Evolutionary conservation across 2,329 filamentous ascomycete genomes (phyloP).

Genomic region (Cercospora sp.): DNA sequence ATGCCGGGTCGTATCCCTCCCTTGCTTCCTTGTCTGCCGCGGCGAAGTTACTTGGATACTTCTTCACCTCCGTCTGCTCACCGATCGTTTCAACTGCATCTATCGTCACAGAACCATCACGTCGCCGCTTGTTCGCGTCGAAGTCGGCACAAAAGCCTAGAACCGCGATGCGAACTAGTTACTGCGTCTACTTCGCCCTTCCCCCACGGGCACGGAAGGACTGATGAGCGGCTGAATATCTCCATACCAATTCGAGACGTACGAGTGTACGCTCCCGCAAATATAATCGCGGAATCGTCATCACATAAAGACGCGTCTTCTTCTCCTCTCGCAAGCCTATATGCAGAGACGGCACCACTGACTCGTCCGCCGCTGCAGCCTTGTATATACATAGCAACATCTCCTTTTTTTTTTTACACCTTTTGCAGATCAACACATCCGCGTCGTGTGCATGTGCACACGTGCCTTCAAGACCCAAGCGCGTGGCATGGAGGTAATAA

Average conservation of each 20-base stretch:
- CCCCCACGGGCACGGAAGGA: too few species aligned
- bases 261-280: neutral
- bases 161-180: neutral
- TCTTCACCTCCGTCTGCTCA: neutral
- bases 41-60: neutral
- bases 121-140: neutral
- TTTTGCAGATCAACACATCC: neutral
- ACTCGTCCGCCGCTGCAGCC: neutral
- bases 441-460: neutral
- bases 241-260: neutral
- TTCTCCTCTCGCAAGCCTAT: neutral
- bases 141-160: neutral
- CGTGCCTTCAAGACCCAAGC: neutral
- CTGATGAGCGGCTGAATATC: neutral
- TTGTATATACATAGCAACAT: neutral
- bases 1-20: neutral
- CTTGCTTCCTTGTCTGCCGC: neutral
- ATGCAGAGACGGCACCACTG: neutral
- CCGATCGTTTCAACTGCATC: neutral
- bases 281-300: neutral
- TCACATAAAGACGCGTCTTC: neutral
- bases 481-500: neutral
- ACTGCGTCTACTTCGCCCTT: neutral
- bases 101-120: neutral
- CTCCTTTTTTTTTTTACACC: neutral